phyloP scores from a whole-genome alignment of 768 basidiomycete genomes.

The Xerocomus potaroensis region DNA sequence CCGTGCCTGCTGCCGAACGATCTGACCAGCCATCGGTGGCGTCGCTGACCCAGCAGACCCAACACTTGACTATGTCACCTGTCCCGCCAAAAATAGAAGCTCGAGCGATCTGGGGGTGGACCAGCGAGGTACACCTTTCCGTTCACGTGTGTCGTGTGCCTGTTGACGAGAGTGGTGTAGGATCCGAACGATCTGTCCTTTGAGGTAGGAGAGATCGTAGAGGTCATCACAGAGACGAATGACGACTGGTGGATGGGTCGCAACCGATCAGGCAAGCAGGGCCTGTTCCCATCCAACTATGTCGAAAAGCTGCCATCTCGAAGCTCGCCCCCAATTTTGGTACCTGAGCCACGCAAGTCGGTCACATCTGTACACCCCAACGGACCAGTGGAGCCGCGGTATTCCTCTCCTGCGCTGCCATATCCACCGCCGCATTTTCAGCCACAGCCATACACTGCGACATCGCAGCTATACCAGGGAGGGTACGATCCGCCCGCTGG shows the following conservation, averaged over 20 bases:
- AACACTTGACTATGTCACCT: slow-evolving; percentile 25
- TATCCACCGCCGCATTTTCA: slow-evolving; percentile 11
- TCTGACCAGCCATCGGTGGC: slow-evolving; percentile 16
- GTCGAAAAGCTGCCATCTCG: slow-evolving; percentile 52
- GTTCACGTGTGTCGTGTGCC: not conserved
- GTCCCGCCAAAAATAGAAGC: slow-evolving; percentile 22
- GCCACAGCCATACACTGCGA: slow-evolving; percentile 14
- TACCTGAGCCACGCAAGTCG: slow-evolving; percentile 21
- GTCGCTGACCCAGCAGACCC: slow-evolving; percentile 21
- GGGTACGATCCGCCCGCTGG: slow-evolving; percentile 6
- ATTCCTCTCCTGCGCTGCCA: slow-evolving; percentile 16
- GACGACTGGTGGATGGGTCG: slow-evolving; percentile 89
- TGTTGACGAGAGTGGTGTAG: slow-evolving; percentile 32
- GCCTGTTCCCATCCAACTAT: slow-evolving; percentile 75
- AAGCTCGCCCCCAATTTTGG: slow-evolving; percentile 19
- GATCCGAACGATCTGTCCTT: slow-evolving; percentile 79
- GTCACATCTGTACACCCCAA: slow-evolving; percentile 4
- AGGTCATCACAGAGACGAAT: slow-evolving; percentile 79
- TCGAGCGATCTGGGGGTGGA: slow-evolving; percentile 29
- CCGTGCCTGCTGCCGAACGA: slow-evolving; percentile 18
- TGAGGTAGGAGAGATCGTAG: slow-evolving; percentile 68
- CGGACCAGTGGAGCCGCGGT: slow-evolving; percentile 11
- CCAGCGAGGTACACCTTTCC: slow-evolving; percentile 21
- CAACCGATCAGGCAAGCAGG: slow-evolving; percentile 52
- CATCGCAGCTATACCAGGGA: slow-evolving; percentile 15